Base-by-base conservation (phyloP, 2,329 filamentous ascomycete species). In the Beauveria rudraprayagi region DNA sequence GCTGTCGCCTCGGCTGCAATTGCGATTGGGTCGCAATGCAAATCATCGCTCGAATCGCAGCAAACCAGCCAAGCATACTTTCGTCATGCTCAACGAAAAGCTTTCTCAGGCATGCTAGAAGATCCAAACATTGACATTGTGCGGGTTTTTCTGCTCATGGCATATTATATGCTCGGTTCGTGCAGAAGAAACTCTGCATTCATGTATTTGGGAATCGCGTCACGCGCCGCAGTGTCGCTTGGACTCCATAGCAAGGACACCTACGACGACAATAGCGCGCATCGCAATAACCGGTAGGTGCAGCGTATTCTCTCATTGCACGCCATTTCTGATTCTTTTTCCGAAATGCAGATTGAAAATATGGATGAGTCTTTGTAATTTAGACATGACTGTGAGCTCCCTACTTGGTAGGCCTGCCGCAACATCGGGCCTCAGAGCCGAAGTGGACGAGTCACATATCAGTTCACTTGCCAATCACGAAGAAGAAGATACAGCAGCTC, bases 171-270 rank as follows among this genome's bases (percentile, higher is more conserved):
- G 77, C 75, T 84, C 3, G 82, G 80, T 0, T 80, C 80, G 4
- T 85, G 83, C 57, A 80, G 81, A 37, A 75, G 83, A 9, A 85
- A 85, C 61, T 77, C 83, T 0, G 83, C 83, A 0, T 87, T 84
- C 58, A 85, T 87, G 80, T 86, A 86, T 60, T 69, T 87, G 2
- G 83, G 83, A 0, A 78, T 86, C 9, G 83, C 84, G 1, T 76
- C 80, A 0, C 78, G 82, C 58, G 80, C 83, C 0, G 83, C 84
- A 0, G 78, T 80, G 3, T 81, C 82, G 0, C 66, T 87, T 0
- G 84, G 84, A 0, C 66, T 86, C 7, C 82, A 86, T 56, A 71
- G 71, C 68, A 58, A 68, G 60, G 63, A 71, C 66, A 63, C 73
- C 62, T 72, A 71, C 30, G 56, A 65, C 4, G 64, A 67, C 11